Evolutionary conservation across 164 flowering plant species (phyloP).

Genomic region (Tetracentron sinense): DNA sequence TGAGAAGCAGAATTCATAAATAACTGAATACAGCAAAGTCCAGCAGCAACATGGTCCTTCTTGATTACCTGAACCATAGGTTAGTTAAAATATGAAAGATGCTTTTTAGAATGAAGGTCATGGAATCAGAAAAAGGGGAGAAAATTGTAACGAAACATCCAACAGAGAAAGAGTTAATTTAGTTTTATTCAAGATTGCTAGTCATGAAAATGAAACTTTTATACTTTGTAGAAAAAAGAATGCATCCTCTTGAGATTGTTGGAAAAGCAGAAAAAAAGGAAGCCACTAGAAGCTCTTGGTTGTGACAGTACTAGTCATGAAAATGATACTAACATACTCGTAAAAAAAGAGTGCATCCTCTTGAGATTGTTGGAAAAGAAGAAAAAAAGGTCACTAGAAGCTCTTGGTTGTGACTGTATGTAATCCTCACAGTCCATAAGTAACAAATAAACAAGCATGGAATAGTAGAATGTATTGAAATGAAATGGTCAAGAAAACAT

Average conservation of each 20-base stretch:
- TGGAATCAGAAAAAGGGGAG: not conserved
- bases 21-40: conserved; percentile 94
- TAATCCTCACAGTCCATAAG: no score
- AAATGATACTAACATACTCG: not conserved
- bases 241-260: not conserved
- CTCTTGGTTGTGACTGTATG: no score
- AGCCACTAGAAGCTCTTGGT: no score
- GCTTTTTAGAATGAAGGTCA: not conserved
- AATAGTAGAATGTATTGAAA: no score
- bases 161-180: not conserved
- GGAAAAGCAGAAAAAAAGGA: not conserved
- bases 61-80: conserved; percentile 66
- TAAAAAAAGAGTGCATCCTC: not conserved
- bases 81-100: not conserved
- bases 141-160: not conserved
- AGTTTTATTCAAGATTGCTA: not conserved
- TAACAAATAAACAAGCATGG: no score
- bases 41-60: conserved; percentile 94
- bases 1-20: conserved; percentile 81
- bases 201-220: not conserved
- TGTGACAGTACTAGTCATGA: not conserved
- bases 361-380: no score
- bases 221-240: no score
- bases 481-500: no score
- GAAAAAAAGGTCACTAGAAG: no score